These are phyloP conservation scores for Stachybotrys elegans DNA, from an alignment of 2,329 filamentous ascomycete species.

Conservation along the genomic window DNA sequence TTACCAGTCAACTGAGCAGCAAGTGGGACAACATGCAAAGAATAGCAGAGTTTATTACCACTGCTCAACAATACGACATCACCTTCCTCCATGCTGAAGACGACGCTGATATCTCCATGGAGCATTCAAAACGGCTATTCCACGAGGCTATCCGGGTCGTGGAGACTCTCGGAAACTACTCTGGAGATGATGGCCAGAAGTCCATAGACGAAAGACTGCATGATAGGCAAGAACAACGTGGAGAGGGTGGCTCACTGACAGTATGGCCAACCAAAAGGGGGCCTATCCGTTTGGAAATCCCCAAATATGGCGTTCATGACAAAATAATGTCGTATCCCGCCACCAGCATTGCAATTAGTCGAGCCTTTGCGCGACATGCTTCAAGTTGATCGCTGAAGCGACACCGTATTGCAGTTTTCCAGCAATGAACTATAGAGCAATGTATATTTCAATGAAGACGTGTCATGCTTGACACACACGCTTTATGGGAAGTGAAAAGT, in stretches of 20 bases:
- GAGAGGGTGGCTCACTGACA: slow-evolving; percentile 39
- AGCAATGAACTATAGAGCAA: too few species aligned
- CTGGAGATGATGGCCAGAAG: background rate
- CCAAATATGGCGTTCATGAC: slow-evolving; percentile 46
- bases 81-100: slow-evolving; percentile 40
- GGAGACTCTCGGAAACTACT: slow-evolving; percentile 26
- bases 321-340: slow-evolving; percentile 46
- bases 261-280: slow-evolving; percentile 38
- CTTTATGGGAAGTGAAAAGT: too few species aligned
- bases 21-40: slow-evolving; percentile 40
- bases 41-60: slow-evolving; percentile 27
- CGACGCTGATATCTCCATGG: slow-evolving; percentile 38
- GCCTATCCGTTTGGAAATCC: slow-evolving; percentile 39
- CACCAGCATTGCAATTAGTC: slow-evolving; percentile 36
- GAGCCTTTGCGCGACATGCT: too few species aligned
- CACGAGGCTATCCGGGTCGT: slow-evolving; percentile 40
- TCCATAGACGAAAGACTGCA: background rate
- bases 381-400: too few species aligned
- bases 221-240: slow-evolving; percentile 21
- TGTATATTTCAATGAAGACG: too few species aligned
- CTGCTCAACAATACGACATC: slow-evolving; percentile 25
- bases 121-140: slow-evolving; percentile 39
- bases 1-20: slow-evolving; percentile 35
- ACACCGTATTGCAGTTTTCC: too few species aligned
- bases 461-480: too few species aligned